These are phyloP conservation scores for Phytophthora tentaculata DNA, from an alignment of 352 stramenopile species.

Conservation along the genomic window DNA sequence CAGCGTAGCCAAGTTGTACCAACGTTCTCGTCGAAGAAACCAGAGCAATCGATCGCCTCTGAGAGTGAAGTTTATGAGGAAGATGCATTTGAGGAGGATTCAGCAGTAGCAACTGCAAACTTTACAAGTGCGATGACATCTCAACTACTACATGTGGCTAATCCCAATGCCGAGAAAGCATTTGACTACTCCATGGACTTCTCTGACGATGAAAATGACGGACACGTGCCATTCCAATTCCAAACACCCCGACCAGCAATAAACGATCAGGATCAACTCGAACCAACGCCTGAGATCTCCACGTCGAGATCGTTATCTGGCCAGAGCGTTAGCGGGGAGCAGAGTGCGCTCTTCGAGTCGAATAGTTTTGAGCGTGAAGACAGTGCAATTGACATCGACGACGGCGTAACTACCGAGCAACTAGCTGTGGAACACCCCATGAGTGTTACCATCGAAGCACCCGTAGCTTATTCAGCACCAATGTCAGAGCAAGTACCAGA, in stretches of 20 bases:
- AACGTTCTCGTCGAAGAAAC: background rate
- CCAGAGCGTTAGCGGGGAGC: slow-evolving; percentile 26
- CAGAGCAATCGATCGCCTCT: slow-evolving; percentile 23
- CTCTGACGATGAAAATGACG: slow-evolving; percentile 47
- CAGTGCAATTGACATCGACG: background rate
- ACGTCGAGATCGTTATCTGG: slow-evolving; percentile 9
- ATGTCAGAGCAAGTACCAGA: slow-evolving; percentile 1
- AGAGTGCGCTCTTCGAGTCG: slow-evolving; percentile 43
- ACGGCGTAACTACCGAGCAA: background rate
- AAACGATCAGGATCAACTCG: slow-evolving; percentile 3
- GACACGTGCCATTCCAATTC: background rate
- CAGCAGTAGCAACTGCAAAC: background rate
- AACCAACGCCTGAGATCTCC: background rate
- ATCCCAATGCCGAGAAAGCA: slow-evolving; percentile 28
- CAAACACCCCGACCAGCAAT: background rate
- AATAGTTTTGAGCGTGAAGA: slow-evolving; percentile 7
- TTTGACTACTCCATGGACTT: slow-evolving; percentile 85
- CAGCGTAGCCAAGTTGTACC: background rate
- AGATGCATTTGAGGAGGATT: slow-evolving; percentile 56
- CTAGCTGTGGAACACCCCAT: background rate
- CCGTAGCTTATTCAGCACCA: background rate
- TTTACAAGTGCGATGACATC: background rate
- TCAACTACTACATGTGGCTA: slow-evolving; percentile 12
- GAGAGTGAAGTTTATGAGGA: slow-evolving; percentile 61
- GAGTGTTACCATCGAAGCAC: background rate